These are phyloP conservation scores for Phalaenopsis hybrid DNA, from an alignment of 116 monocot genomes.

Conservation along the genomic window DNA sequence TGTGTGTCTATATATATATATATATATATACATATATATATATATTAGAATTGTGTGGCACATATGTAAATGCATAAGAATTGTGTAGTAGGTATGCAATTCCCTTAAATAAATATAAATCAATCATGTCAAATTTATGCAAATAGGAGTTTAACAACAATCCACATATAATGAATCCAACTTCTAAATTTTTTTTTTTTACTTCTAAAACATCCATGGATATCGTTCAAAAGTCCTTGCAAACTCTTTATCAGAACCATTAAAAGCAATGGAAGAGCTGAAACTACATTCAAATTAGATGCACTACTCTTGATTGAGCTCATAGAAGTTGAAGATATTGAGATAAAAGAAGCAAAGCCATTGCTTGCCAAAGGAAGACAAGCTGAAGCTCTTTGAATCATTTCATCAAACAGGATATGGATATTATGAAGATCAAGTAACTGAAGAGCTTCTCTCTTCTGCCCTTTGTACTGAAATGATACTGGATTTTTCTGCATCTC, in stretches of 20 bases:
- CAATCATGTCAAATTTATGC: no score
- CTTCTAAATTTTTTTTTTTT: no score
- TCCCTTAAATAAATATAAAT: no score
- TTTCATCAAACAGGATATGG: constrained; percentile 44
- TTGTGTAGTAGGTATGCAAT: no score
- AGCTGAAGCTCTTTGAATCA: constrained; percentile 49
- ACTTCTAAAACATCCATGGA: constrained; percentile 26
- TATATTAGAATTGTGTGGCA: no score
- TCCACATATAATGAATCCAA: no score
- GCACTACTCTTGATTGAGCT: not conserved
- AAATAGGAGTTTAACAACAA: no score
- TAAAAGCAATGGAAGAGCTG: constrained; percentile 5
- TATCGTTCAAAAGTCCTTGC: constrained; percentile 22
- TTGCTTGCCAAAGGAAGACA: constrained; percentile 34
- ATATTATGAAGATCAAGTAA: constrained; percentile 46
- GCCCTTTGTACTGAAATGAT: constrained; percentile 31
- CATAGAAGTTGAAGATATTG: constrained; percentile 3
- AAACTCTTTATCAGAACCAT: constrained; percentile 9
- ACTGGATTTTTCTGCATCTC: constrained; percentile 60
- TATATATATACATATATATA: no score
- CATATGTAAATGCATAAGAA: no score
- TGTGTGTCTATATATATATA: no score
- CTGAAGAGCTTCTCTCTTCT: constrained; percentile 48
- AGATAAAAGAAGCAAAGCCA: constrained; percentile 1
- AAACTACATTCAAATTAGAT: not conserved